Base-by-base conservation (phyloP, 1,284 basidiomycete species). In the Phaffia rhodozyma region DNA sequence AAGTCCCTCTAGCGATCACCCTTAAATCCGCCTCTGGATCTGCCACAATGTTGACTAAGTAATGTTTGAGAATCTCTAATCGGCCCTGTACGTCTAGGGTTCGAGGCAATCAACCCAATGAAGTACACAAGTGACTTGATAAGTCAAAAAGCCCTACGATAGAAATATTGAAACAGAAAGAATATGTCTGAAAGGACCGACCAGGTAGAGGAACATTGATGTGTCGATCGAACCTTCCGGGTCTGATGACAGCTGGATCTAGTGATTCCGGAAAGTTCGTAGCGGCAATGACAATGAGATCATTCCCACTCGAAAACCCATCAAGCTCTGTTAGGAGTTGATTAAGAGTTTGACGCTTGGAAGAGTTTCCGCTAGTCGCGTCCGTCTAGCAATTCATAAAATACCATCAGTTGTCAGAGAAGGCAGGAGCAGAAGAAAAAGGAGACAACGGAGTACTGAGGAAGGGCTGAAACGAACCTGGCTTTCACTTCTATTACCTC, bases 281-380 rank as follows among this genome's bases (percentile, higher is more conserved):
- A 5, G 93, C 92, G 51, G 88, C 91, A 68, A 94, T 90, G 67
- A 94, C 87, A 68, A 96, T 91, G 69, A 96, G 84, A 47, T 91
- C 90, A 74, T 94, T 91, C 51, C 81, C 83, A 72, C 91, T 88
- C 72, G 86, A 79, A 78, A 97, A 97, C 5, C 93, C 92, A 72
- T 97, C 92, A 80, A 97, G 86, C 75, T 97, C 92, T 54, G 92
- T 89, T 61, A 97, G 80, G 23, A 97, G 81, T 76, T 97, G 92
- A 72, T 97, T 97, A 60, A 97, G 80, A 0, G 92, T 96, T 76
- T 81, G 76, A 77, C 32, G 32, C 32, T 34, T 34, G 9, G 32
- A 34, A 34, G 32, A 34, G 9, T 34, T 34, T 9, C 32, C 32
- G 32, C 32, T 52, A 7, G 32, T 34, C 32, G 32, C n/a, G 50